phyloP scores from a whole-genome alignment of 2,329 filamentous ascomycete species.

The Rutstroemia sp. region DNA sequence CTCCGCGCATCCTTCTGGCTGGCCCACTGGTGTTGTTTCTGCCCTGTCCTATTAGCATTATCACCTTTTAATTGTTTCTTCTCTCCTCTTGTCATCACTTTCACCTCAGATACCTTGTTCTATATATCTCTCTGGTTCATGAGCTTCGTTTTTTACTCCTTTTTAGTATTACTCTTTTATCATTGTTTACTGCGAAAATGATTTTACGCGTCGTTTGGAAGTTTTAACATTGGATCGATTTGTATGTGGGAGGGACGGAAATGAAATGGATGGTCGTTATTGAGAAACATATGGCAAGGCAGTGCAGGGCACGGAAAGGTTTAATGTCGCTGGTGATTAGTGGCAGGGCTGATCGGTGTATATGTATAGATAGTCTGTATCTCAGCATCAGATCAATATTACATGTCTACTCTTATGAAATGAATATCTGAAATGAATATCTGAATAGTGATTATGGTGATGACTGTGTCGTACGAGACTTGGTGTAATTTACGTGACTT shows the following conservation, averaged over 20 bases:
- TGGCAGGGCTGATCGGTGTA: conserved; percentile 7
- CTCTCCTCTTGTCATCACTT: conserved; percentile 19
- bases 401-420: conserved; percentile 1
- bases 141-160: conserved; percentile 8
- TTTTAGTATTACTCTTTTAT: neutral
- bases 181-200: conserved; percentile 12
- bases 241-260: conserved; percentile 8
- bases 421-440: neutral
- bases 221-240: conserved; percentile 11
- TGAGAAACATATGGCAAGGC: conserved; percentile 2
- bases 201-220: conserved; percentile 12
- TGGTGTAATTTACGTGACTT: neutral
- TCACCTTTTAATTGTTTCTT: conserved; percentile 24
- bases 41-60: conserved; percentile 27
- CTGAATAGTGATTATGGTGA: neutral
- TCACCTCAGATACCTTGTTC: conserved; percentile 52
- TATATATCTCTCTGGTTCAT: conserved; percentile 37
- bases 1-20: conserved; percentile 27
- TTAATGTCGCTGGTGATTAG: conserved; percentile 8
- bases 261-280: conserved; percentile 7
- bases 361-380: conserved; percentile 18
- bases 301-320: conserved; percentile 7
- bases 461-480: no score
- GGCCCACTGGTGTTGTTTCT: conserved; percentile 30
- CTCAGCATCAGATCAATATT: conserved; percentile 14